Evolutionary conservation across 2,329 filamentous ascomycete genomes (phyloP).

Genomic region (Alternaria triticina): DNA sequence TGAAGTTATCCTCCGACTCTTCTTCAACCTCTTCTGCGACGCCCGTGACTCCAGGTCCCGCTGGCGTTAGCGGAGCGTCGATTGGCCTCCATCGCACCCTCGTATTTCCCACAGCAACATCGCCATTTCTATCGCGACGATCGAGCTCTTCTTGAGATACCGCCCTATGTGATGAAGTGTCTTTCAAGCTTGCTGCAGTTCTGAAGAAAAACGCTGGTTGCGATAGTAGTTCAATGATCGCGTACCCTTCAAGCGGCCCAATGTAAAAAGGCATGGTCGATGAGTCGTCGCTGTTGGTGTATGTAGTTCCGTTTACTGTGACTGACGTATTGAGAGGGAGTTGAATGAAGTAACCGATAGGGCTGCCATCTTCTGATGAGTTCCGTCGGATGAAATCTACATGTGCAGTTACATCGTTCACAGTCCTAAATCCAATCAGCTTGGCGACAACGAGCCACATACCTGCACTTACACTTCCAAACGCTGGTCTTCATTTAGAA

Average conservation of each 20-base stretch:
- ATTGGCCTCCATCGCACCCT: background rate
- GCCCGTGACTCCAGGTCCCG: too few species aligned
- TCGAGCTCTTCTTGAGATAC: background rate
- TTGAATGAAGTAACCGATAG: conserved; percentile 14
- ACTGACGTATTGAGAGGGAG: conserved; percentile 12
- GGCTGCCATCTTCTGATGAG: background rate
- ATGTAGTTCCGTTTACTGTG: conserved; percentile 25
- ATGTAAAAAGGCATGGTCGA: conserved; percentile 11
- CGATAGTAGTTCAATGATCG: conserved; percentile 27
- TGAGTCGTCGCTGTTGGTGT: conserved; percentile 8
- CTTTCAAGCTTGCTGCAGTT: conserved; percentile 5
- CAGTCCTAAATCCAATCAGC: background rate
- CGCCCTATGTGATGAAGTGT: background rate
- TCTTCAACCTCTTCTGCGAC: background rate
- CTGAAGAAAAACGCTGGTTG: conserved; percentile 31
- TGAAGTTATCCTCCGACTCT: background rate
- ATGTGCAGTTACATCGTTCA: background rate
- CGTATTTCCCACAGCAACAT: background rate
- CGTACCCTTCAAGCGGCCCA: conserved; percentile 26
- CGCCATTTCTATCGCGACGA: conserved; percentile 1
- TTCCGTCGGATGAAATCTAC: conserved; percentile 4
- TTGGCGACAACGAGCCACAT: background rate
- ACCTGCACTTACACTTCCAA: conserved; percentile 10
- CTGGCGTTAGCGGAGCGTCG: background rate
- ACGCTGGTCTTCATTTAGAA: conserved; percentile 1